Conservation (phyloP, 768 basidiomycete genomes). For the Leccinellum luteum region DNA sequence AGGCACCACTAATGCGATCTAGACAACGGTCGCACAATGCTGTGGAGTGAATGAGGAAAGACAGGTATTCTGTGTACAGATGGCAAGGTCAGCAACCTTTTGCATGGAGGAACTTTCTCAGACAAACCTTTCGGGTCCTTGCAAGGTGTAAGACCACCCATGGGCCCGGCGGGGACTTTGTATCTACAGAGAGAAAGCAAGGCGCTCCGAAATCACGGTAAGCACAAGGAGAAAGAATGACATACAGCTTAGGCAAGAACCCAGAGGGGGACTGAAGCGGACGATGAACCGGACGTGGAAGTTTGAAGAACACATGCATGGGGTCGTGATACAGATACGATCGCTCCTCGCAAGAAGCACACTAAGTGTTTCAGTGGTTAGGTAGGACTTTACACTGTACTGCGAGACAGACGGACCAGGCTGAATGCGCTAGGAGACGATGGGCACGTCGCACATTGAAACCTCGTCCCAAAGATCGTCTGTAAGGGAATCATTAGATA, state of each 20-base stretch:
- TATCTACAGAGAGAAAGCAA: conserved; percentile 46
- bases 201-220: conserved; percentile 6
- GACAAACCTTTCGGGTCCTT: conserved; percentile 55
- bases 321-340: conserved; percentile 84
- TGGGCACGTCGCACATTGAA: conserved; percentile 89
- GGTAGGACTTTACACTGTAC: not conserved
- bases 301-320: conserved; percentile 84
- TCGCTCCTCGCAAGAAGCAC: conserved; percentile 70
- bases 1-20: conserved; percentile 76
- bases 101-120: not conserved
- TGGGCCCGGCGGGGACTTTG: conserved; percentile 57
- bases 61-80: conserved; percentile 55
- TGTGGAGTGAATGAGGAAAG: conserved; percentile 53
- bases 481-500: conserved; percentile 25
- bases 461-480: conserved; percentile 76
- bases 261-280: conserved; percentile 53
- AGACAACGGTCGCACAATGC: conserved; percentile 89
- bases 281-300: conserved; percentile 73
- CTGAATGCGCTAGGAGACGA: conserved; percentile 70
- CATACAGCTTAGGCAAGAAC: conserved; percentile 69
- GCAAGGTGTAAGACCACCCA: conserved; percentile 35
- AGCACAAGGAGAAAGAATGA: not conserved
- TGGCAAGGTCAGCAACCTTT: not conserved
- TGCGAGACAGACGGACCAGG: conserved; percentile 46
- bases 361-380: conserved; percentile 45